Evolutionary conservation across 2,329 filamentous ascomycete species (phyloP).

Genomic region (Fusarium nelsonii): DNA sequence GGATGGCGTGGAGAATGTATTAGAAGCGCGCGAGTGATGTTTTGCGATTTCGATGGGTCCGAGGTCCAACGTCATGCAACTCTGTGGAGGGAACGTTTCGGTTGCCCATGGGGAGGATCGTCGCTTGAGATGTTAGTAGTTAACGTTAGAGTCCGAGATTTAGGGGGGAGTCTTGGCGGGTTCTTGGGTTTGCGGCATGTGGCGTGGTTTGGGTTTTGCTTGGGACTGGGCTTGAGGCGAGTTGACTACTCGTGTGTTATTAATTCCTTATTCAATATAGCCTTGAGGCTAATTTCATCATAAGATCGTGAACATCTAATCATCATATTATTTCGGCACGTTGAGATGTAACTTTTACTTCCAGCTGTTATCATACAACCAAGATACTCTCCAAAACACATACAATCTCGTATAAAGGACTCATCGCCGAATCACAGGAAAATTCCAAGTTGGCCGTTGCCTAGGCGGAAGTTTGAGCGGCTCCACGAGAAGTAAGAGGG

Average conservation of each 20-base stretch:
- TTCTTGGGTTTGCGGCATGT: conserved; percentile 4
- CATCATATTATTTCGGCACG: background rate
- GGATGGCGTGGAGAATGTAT: conserved; percentile 35
- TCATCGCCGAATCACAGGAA: background rate
- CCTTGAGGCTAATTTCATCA: background rate
- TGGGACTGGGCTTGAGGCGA: background rate
- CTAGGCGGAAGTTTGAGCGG: conserved; percentile 9
- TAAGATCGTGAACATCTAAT: background rate
- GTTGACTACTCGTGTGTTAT: background rate
- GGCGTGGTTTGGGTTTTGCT: conserved; percentile 20
- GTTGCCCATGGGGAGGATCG: conserved; percentile 41
- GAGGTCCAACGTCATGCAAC: conserved; percentile 41
- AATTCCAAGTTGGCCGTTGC: background rate
- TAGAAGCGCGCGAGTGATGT: conserved; percentile 49
- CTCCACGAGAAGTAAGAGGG: conserved; percentile 17
- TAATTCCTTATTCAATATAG: background rate
- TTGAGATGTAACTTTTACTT: no score
- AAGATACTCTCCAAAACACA: no score
- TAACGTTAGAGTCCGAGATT: background rate
- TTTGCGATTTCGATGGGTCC: conserved; percentile 36
- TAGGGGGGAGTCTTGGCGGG: background rate
- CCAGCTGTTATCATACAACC: no score
- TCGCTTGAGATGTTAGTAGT: conserved; percentile 1
- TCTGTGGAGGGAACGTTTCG: conserved; percentile 10
- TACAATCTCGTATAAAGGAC: background rate